Evolutionary conservation across 352 stramenopile species (phyloP), one percentile per base, ranked within the genome.

Genomic region (Phytophthora uliginosa): DNA sequence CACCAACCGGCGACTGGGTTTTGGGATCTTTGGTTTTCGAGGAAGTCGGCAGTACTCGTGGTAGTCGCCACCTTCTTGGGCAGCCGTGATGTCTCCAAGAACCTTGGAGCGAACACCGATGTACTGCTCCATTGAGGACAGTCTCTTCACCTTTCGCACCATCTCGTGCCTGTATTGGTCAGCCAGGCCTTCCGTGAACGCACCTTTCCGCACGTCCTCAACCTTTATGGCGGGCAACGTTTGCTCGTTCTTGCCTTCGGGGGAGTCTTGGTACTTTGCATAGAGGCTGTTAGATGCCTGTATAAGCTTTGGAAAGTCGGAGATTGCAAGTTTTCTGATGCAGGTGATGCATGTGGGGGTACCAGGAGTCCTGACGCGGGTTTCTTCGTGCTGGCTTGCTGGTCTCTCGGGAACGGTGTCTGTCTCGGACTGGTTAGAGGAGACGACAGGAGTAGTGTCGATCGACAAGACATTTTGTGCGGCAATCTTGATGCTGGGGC

Each of bases 11-110:
- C 81, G 82, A 40, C 69, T 69, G 1, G 78, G 77, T 56, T 92
- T 93, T 20, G 87, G 87, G 59, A 94, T 92, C 69, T 85, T 88
- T 0, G 87, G 85, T n/a, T 94, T 94, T 20, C 84, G 69, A 36
- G 84, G 82, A 47, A 78, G 73, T 54, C 62, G 40, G 6, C 73
- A 64, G 10, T 61, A 69, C 34, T 76, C 63, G 2, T 81, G 72
- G 24, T 50, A 60, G 12, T 77, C 50, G 47, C 38, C 48, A 33
- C 50, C 38, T 78, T 76, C 1, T 66, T 76, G 18, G 48, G 34
- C 31, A 61, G 64, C 61, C 17, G 85, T 78, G 52, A 94, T 82
- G 7, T 73, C 56, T 51, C 74, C 76, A 13, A 95, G 76, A 58
- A 94, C 79, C 59, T 84, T 68, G 12, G 45, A 66, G 4, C 88